Evolutionary conservation across 179 eudicot genomes (phyloP), one percentile per base, ranked within the genome.

Genomic region (Nepenthes alata): DNA sequence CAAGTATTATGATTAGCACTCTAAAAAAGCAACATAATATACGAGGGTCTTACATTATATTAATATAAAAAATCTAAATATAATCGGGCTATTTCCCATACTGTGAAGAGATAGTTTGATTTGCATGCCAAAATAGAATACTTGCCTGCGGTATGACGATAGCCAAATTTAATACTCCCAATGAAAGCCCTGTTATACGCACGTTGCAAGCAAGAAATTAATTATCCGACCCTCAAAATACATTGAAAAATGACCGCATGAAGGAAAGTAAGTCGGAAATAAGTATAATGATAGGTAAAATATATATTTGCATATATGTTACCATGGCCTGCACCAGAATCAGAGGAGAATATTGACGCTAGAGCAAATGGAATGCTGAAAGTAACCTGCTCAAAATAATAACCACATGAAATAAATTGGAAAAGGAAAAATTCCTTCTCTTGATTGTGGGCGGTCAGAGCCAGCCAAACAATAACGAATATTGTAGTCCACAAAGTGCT

Each of bases 321-420:
- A 83, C 86, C 94, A 70, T 83, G 86, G 58, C 94, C 89, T 34
- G 83, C 78, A 3, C 83, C 81, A 47, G 74, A 64, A 45, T 70
- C 63, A 9, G 74, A 70, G 35, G 74, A 70, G 56, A 64, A 63
- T 44, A 70, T 70, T 16, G 94, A 83, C 37, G 94, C 89, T 35
- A 85, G 57, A 60, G 88, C 93, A 70, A 79, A 85, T 12, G 93
- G 93, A 37, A 85, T 57, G 44, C 83, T 81, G 66, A 37, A 80
- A 6, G 84, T 81, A 1, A 83, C 67, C 88, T 85, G 75, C 56
- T 47, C 15, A 55, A 34, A 13, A 1, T 4, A 55, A 55, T 6
- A 55, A 55, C 4, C 5, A 25, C 11, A 55, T 2, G 1, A 55
- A 54, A 0, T 1, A 54, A 15, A 2, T 2, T 14, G 6, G 36